Evolutionary conservation across 2,329 filamentous ascomycete genomes (phyloP).

Genomic region (Dichotomopilus funicola): DNA sequence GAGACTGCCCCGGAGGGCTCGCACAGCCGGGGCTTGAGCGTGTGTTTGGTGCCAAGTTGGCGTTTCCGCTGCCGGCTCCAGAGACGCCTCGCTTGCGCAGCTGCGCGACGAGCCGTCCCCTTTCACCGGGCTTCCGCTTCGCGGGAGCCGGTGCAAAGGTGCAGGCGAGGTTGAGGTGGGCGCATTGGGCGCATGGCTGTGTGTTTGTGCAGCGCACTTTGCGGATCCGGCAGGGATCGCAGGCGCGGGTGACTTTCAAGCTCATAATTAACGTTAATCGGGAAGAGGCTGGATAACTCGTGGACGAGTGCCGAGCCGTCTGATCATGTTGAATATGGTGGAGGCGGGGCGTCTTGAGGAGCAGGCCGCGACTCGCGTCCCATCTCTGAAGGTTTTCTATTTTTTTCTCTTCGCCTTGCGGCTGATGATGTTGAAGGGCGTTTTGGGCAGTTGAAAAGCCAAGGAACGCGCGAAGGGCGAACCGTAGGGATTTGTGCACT

Average conservation of each 20-base stretch:
- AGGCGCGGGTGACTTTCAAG: background rate
- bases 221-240: conserved; percentile 6
- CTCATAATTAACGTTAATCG: background rate
- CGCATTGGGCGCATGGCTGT: conserved; percentile 6
- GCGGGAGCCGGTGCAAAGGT: conserved; percentile 2
- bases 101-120: conserved; percentile 5
- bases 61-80: background rate
- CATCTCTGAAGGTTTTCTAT: no score
- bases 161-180: conserved; percentile 9
- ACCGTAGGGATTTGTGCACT: no score
- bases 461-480: no score
- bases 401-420: no score
- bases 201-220: conserved; percentile 6
- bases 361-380: no score
- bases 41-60: background rate
- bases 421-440: no score
- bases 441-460: no score
- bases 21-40: background rate
- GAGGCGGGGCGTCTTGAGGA: no score
- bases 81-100: background rate
- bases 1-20: background rate
- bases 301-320: no score
- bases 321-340: no score
- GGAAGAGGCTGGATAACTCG: no score
- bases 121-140: conserved; percentile 3